Evolutionary conservation across 2,329 filamentous ascomycete genomes (phyloP).

Genomic region (Ascochyta rabiei): DNA sequence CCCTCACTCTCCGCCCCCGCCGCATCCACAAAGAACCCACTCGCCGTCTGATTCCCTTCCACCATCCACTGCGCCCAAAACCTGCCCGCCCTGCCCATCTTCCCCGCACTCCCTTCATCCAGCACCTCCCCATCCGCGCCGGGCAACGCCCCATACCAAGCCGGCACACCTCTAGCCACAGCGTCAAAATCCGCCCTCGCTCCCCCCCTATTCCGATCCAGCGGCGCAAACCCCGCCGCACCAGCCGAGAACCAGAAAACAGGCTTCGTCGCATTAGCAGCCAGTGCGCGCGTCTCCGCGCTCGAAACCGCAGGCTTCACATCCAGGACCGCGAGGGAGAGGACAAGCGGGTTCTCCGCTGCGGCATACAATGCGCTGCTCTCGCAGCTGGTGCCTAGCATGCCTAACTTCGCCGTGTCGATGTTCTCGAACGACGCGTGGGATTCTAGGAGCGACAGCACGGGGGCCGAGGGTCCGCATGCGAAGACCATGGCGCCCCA

Average conservation of each 20-base stretch:
- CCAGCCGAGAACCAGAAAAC: neutral
- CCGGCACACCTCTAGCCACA: neutral
- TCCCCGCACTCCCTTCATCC: neutral
- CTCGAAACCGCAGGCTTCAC: neutral
- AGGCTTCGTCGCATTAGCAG: neutral
- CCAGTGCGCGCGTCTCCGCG: neutral
- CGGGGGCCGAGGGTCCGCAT: neutral
- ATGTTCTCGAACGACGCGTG: neutral
- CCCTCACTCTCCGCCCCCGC: neutral
- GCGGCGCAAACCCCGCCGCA: neutral
- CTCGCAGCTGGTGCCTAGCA: neutral
- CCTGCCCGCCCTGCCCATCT: neutral
- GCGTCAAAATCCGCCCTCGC: neutral
- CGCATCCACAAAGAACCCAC: neutral
- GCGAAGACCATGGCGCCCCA: neutral
- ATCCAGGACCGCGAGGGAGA: neutral
- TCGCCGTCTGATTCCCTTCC: neutral
- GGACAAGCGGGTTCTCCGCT: neutral
- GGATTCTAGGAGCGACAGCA: neutral
- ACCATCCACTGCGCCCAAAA: conserved; percentile 7
- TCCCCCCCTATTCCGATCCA: neutral
- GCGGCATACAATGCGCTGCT: neutral
- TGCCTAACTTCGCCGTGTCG: neutral
- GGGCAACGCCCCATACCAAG: neutral
- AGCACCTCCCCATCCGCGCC: neutral